phyloP scores from a whole-genome alignment of 164 flowering plant genomes.

The Vitis rupestris region DNA sequence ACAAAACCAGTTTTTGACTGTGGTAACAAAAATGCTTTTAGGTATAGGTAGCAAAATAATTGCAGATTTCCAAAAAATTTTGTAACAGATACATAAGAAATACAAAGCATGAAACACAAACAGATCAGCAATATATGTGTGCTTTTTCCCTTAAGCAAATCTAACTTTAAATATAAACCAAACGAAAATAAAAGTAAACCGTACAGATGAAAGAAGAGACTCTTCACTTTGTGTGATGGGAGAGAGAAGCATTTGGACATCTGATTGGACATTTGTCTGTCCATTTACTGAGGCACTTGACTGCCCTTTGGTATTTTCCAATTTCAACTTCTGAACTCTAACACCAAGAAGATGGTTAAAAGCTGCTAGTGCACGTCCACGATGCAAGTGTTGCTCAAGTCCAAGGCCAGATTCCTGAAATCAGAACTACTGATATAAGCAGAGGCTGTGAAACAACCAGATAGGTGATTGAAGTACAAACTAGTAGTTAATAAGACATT shows the following conservation, averaged over 20 bases:
- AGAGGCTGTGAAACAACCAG: not conserved
- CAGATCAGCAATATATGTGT: not conserved
- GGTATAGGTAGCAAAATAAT: not conserved
- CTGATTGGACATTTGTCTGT: conserved; percentile 68
- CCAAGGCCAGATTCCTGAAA: conserved; percentile 72
- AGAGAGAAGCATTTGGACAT: conserved; percentile 77
- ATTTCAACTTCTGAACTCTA: conserved; percentile 65
- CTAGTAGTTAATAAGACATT: not conserved
- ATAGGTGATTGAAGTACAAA: not conserved
- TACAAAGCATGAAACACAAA: not conserved
- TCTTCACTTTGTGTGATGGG: conserved; percentile 75
- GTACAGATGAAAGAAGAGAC: conserved; percentile 77
- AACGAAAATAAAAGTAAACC: conserved; percentile 20
- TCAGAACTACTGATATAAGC: conserved; percentile 8
- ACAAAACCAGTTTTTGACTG: not conserved
- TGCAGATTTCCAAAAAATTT: not conserved
- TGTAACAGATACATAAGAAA: not conserved
- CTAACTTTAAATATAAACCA: not conserved
- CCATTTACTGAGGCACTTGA: conserved; percentile 46
- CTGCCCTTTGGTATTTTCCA: conserved; percentile 33
- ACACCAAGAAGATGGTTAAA: conserved; percentile 66
- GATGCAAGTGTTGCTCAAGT: conserved; percentile 89
- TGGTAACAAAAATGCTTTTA: not conserved
- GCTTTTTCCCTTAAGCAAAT: not conserved
- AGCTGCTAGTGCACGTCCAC: conserved; percentile 94